A percentile compares a stretch with the other conserved stretches of the same genome.
Evolutionary conservation across 2,329 filamentous ascomycete genomes (phyloP).

Genomic region (Cercospora janseana): DNA sequence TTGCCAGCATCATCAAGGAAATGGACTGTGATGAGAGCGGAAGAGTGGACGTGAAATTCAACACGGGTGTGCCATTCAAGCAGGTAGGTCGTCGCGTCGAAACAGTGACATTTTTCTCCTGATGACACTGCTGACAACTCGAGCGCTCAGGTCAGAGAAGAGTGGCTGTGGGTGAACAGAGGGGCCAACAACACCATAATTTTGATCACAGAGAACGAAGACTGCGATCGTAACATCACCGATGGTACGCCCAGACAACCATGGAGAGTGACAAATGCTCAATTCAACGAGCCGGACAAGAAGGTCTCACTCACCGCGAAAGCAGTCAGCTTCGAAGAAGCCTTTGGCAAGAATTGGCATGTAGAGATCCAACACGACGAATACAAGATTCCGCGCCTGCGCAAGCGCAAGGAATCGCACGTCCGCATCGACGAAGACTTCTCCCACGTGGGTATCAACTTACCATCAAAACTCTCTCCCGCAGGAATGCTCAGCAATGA

Average conservation of each 20-base stretch:
- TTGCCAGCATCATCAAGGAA: constrained; percentile 1
- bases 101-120: no score
- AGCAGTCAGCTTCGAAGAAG: constrained; percentile 8
- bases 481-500: not conserved
- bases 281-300: constrained; percentile 6
- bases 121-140: not conserved
- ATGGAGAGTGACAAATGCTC: constrained; percentile 2
- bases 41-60: constrained; percentile 2
- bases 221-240: constrained; percentile 5
- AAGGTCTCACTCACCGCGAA: not conserved
- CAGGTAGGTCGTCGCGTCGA: constrained; percentile 1
- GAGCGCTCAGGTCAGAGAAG: not conserved
- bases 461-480: not conserved
- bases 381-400: not conserved
- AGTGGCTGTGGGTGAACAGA: constrained; percentile 13
- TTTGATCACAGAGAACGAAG: constrained; percentile 11
- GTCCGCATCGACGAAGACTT: constrained; percentile 12
- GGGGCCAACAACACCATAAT: not conserved
- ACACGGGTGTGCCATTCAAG: constrained; percentile 6
- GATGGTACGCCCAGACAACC: constrained; percentile 11
- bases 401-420: not conserved
- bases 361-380: constrained; percentile 5
- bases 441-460: constrained; percentile 9
- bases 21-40: constrained; percentile 2
- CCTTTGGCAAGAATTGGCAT: constrained; percentile 14